Conservation (phyloP, 2,329 filamentous ascomycete species). For the Neobulgaria alba region DNA sequence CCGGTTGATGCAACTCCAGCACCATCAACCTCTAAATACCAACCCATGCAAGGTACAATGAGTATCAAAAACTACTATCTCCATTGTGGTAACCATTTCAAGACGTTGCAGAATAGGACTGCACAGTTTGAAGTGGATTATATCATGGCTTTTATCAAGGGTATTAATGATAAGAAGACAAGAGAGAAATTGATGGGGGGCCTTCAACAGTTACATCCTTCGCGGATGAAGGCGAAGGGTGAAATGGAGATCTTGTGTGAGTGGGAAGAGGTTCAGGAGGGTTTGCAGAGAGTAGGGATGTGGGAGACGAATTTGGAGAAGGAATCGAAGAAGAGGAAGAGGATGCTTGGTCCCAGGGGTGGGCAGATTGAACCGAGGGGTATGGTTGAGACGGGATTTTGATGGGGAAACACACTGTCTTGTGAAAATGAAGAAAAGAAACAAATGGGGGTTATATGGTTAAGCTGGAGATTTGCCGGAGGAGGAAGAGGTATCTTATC, state of each 20-base stretch:
- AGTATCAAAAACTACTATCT: conserved; percentile 7
- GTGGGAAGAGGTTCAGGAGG: conserved; percentile 17
- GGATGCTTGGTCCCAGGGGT: conserved; percentile 3
- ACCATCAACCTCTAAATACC: neutral
- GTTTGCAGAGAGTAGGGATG: conserved; percentile 8
- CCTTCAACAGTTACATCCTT: conserved; percentile 10
- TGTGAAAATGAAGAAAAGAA: too few species aligned
- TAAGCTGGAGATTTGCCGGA: too few species aligned
- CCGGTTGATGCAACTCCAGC: neutral
- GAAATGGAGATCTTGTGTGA: conserved; percentile 14
- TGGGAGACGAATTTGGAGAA: neutral
- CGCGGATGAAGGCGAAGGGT: conserved; percentile 9
- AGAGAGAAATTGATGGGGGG: conserved; percentile 10
- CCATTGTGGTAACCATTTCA: neutral
- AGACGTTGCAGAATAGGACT: conserved; percentile 1
- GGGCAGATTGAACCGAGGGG: conserved; percentile 1
- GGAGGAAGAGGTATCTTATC: too few species aligned
- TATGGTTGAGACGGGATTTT: conserved; percentile 6
- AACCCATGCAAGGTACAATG: conserved; percentile 6
- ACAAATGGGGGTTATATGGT: too few species aligned
- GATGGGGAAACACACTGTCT: too few species aligned
- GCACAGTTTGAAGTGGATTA: conserved; percentile 12
- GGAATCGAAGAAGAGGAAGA: conserved; percentile 5
- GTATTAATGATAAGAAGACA: conserved; percentile 8
- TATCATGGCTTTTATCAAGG: conserved; percentile 15